These are phyloP conservation scores for Blastobotrys elegans DNA, from an alignment of 1,139 yeast genomes.

Conservation along the genomic window DNA sequence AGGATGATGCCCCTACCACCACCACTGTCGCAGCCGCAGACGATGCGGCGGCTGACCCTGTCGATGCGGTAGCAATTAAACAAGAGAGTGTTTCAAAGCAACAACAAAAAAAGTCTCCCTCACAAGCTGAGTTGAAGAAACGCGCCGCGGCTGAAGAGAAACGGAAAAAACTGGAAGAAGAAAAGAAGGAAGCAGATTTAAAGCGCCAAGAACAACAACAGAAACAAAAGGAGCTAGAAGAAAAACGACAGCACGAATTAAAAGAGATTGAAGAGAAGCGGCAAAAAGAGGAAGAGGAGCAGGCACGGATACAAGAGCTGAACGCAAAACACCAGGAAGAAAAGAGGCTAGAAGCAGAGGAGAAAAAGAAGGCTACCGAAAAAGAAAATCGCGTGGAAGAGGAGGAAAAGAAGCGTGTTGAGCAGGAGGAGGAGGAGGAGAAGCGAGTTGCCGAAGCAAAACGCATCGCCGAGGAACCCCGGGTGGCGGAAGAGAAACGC, in stretches of 20 bases:
- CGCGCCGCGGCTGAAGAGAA: constrained; percentile 11
- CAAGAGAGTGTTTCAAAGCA: constrained; percentile 10
- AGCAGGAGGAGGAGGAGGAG: constrained; percentile 12
- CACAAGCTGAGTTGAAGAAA: constrained; percentile 10
- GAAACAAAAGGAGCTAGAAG: not conserved
- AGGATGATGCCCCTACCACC: too few species aligned
- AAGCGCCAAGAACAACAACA: constrained; percentile 2
- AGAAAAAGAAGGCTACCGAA: constrained; percentile 19
- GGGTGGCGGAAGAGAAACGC: not conserved
- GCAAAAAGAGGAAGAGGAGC: constrained; percentile 15
- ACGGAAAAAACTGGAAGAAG: constrained; percentile 6
- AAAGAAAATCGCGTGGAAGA: constrained; percentile 35
- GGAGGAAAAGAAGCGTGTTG: constrained; percentile 12
- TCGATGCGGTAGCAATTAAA: not conserved
- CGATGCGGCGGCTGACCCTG: constrained; percentile 5
- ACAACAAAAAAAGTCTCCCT: too few species aligned
- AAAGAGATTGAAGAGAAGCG: constrained; percentile 6
- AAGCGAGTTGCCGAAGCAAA: constrained; percentile 13
- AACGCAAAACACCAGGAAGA: constrained; percentile 14
- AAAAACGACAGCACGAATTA: not conserved
- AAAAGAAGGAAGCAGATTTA: constrained; percentile 7
- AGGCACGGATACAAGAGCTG: constrained; percentile 17
- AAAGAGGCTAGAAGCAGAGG: constrained; percentile 3
- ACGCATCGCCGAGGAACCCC: constrained; percentile 53
- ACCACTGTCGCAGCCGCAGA: constrained; percentile 8